A percentile compares a stretch with the other conserved stretches of the same genome.
phyloP scores from a whole-genome alignment of 1,139 yeast species.

The Suhomyces coccinellae region DNA sequence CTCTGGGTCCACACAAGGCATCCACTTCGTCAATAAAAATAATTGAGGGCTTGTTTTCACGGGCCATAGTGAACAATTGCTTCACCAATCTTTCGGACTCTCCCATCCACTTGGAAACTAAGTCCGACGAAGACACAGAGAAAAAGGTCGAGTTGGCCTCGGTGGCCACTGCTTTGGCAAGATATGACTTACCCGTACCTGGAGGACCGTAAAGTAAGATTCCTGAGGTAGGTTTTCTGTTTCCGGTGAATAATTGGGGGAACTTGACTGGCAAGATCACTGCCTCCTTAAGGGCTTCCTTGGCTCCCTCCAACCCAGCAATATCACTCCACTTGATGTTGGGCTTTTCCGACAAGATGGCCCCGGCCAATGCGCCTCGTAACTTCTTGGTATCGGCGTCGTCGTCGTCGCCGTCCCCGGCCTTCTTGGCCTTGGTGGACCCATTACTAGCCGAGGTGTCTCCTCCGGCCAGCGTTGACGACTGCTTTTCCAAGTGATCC shows the following conservation, averaged over 20 bases:
- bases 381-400: constrained; percentile 85
- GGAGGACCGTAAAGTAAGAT: constrained; percentile 96
- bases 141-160: constrained; percentile 97
- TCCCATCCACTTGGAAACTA: constrained; percentile 99
- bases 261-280: constrained; percentile 93
- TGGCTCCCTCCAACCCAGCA: constrained; percentile 94
- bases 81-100: constrained; percentile 94
- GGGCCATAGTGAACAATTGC: constrained; percentile 91
- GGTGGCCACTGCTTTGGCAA: constrained; percentile 98
- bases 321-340: constrained; percentile 94
- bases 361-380: constrained; percentile 89
- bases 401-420: constrained; percentile 60
- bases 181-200: constrained; percentile 96
- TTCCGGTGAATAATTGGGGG: constrained; percentile 93
- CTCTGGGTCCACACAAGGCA: constrained; percentile 97
- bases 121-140: constrained; percentile 90
- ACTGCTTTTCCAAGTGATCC: constrained; percentile 75
- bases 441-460: constrained; percentile 56
- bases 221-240: constrained; percentile 91
- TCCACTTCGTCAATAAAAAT: constrained; percentile 98
- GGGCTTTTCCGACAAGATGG: constrained; percentile 89
- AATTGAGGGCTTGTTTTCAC: constrained; percentile 92
- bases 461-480: constrained; percentile 42
- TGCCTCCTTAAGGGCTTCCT: constrained; percentile 95
- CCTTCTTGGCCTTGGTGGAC: constrained; percentile 57